These are phyloP conservation scores for Acacia pycnantha DNA, from an alignment of 331 rosid species.

Conservation along the genomic window DNA sequence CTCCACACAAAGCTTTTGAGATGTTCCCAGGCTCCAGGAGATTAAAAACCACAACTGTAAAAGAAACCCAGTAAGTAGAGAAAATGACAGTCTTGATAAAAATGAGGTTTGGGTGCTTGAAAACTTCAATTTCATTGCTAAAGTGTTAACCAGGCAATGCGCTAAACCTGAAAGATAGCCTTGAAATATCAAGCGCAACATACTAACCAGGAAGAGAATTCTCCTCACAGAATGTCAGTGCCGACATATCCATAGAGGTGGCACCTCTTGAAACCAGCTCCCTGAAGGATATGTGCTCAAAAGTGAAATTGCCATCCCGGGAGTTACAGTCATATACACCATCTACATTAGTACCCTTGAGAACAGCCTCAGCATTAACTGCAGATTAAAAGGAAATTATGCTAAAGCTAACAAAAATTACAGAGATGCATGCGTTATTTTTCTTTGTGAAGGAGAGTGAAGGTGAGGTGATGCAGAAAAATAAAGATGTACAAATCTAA, in stretches of 20 bases:
- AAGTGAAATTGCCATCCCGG: conserved; percentile 76
- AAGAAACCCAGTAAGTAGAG: conserved; percentile 17
- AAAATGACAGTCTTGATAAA: background rate
- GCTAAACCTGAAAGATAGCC: conserved; percentile 4
- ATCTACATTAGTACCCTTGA: conserved; percentile 88
- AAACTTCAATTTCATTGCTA: background rate
- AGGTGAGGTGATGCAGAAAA: background rate
- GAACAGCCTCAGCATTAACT: conserved; percentile 90
- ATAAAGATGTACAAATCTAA: background rate
- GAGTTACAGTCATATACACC: conserved; percentile 92
- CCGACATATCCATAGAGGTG: conserved; percentile 69
- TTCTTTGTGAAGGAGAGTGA: background rate
- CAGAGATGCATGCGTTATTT: background rate
- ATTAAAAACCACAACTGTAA: conserved; percentile 89
- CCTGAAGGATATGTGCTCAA: conserved; percentile 86
- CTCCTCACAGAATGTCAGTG: conserved; percentile 84
- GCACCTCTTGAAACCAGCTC: conserved; percentile 81
- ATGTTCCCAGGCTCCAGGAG: conserved; percentile 91
- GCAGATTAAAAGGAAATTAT: conserved; percentile 17
- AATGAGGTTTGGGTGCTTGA: conserved; percentile 1
- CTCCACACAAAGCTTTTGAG: conserved; percentile 94
- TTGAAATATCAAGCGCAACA: conserved; percentile 15
- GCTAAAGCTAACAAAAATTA: conserved; percentile 11
- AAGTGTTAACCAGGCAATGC: conserved; percentile 10
- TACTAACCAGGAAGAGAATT: conserved; percentile 79